A percentile compares a stretch with the other conserved stretches of the same genome.
phyloP scores from a whole-genome alignment of 805 yeast genomes.

The Candida adriatica region DNA sequence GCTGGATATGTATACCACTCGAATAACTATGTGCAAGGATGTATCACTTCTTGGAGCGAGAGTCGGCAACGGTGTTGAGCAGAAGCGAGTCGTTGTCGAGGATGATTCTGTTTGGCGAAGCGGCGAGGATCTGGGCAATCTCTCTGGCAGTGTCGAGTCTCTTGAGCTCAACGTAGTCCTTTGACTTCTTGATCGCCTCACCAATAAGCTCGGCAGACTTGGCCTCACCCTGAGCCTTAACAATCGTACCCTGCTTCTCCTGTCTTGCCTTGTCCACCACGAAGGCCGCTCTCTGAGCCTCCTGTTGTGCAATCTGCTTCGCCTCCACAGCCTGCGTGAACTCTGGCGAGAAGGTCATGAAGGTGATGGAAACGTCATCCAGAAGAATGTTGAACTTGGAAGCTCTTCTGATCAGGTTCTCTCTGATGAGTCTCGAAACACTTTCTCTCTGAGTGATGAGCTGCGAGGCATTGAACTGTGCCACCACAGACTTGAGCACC shows the following conservation, averaged over 20 bases:
- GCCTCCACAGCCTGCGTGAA: slow-evolving; percentile 97
- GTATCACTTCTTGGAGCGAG: slow-evolving; percentile 38
- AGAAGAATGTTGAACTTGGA: slow-evolving; percentile 76
- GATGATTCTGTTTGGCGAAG: slow-evolving; percentile 86
- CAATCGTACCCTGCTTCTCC: slow-evolving; percentile 95
- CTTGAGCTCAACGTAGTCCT: slow-evolving; percentile 93
- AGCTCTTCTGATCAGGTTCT: slow-evolving; percentile 86
- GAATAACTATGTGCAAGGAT: slow-evolving; percentile 2
- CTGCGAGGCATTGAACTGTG: slow-evolving; percentile 97
- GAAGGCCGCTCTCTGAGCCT: slow-evolving; percentile 97
- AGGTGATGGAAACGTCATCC: slow-evolving; percentile 95
- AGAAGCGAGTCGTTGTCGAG: slow-evolving; percentile 89
- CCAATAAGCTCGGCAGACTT: slow-evolving; percentile 96
- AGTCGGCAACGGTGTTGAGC: slow-evolving; percentile 80
- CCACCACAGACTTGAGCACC: slow-evolving; percentile 92
- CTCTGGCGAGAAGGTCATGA: slow-evolving; percentile 96
- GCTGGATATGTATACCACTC: too few relatives aligned
- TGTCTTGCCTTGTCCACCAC: slow-evolving; percentile 95
- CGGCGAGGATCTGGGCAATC: slow-evolving; percentile 78
- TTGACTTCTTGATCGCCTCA: slow-evolving; percentile 95
- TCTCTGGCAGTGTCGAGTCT: slow-evolving; percentile 96
- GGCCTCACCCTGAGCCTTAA: slow-evolving; percentile 98
- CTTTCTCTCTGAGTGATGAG: slow-evolving; percentile 98
- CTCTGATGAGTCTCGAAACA: slow-evolving; percentile 86
- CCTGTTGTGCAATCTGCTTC: slow-evolving; percentile 98